Conservation (phyloP, 2,329 filamentous ascomycete genomes). For the Phyllosticta citribraziliensis region DNA sequence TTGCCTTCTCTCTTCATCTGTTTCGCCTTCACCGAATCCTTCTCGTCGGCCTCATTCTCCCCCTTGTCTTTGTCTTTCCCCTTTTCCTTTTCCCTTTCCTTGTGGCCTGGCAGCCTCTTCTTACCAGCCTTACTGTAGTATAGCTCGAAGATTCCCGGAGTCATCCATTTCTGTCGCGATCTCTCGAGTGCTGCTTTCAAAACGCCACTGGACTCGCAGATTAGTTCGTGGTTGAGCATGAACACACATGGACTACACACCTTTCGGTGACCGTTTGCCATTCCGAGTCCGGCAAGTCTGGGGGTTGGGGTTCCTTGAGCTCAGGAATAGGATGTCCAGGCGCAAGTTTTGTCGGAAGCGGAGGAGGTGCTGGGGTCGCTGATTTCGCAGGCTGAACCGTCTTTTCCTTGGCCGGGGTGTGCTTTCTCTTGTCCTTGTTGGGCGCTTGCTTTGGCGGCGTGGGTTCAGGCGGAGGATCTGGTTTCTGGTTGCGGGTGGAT, state of each 20-base stretch:
- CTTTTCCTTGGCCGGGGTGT: conserved; percentile 8
- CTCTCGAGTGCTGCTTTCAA: conserved; percentile 62
- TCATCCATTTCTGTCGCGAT: conserved; percentile 49
- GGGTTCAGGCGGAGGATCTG: conserved; percentile 4
- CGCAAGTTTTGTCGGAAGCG: conserved; percentile 53
- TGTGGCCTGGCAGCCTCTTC: conserved; percentile 14
- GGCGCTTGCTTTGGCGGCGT: not conserved
- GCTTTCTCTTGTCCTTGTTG: conserved; percentile 4
- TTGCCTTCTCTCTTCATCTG: conserved; percentile 28
- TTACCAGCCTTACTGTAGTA: conserved; percentile 30
- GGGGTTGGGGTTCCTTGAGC: conserved; percentile 55
- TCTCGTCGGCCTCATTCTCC: conserved; percentile 43
- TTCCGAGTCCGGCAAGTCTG: conserved; percentile 52
- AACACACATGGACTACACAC: conserved; percentile 29
- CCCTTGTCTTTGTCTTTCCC: conserved; percentile 44
- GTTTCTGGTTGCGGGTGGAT: conserved; percentile 8
- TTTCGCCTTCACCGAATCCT: conserved; percentile 39
- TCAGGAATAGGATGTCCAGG: conserved; percentile 62
- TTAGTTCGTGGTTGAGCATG: conserved; percentile 11
- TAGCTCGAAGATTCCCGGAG: conserved; percentile 27
- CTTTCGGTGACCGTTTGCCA: conserved; percentile 68
- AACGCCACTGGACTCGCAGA: conserved; percentile 49
- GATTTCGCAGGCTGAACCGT: not conserved
- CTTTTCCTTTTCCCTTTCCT: conserved; percentile 46
- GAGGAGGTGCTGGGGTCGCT: conserved; percentile 14